Evolutionary conservation across 768 basidiomycete genomes (phyloP).

Genomic region (Rhizopogon vinicolor): DNA sequence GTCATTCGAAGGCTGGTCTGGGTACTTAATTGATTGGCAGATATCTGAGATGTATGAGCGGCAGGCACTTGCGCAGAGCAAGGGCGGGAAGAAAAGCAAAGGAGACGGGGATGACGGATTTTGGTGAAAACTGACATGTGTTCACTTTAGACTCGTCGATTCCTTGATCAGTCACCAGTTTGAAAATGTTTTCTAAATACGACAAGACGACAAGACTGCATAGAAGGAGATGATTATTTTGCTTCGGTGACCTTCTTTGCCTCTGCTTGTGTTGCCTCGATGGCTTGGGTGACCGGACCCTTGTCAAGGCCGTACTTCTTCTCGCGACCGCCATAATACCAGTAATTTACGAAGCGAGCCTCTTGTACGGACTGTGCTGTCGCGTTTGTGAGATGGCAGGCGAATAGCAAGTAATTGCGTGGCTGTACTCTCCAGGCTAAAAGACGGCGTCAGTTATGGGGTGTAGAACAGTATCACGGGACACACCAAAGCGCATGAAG

Average conservation of each 20-base stretch:
- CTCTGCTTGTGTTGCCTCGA: slow-evolving; percentile 40
- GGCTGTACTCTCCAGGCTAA: slow-evolving; percentile 94
- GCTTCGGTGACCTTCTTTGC: slow-evolving; percentile 31
- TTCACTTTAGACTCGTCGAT: slow-evolving; percentile 11
- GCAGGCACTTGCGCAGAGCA: slow-evolving; percentile 78
- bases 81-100: slow-evolving; percentile 59
- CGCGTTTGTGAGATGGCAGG: slow-evolving; percentile 89
- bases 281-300: slow-evolving; percentile 46
- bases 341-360: slow-evolving; percentile 83
- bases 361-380: slow-evolving; percentile 84
- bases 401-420: slow-evolving; percentile 93
- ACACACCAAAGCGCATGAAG: slow-evolving; percentile 92
- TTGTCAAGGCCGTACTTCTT: slow-evolving; percentile 46
- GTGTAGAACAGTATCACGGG: neutral
- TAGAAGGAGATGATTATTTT: slow-evolving; percentile 10
- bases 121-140: slow-evolving; percentile 45
- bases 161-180: neutral
- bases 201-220: neutral
- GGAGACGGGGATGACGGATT: slow-evolving; percentile 71
- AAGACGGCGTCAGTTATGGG: slow-evolving; percentile 5
- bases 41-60: slow-evolving; percentile 93
- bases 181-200: slow-evolving; percentile 1
- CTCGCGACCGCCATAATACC: slow-evolving; percentile 86
- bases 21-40: slow-evolving; percentile 31
- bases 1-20: neutral